Conservation (phyloP, 352 stramenopile genomes). For the Phytophthora boehmeriae region DNA sequence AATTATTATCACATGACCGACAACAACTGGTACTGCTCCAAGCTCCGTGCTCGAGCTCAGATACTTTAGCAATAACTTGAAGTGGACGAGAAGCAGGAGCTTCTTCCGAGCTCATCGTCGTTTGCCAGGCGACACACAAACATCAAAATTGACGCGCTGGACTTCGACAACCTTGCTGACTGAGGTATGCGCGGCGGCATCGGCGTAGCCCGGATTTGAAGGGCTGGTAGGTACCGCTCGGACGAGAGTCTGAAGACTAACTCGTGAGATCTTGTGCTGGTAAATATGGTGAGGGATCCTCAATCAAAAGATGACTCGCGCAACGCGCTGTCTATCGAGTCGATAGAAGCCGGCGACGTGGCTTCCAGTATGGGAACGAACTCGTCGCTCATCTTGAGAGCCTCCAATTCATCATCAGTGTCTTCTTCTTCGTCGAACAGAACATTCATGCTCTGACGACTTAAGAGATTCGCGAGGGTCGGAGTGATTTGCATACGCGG, state of each 20-base stretch:
- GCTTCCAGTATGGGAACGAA: conserved; percentile 66
- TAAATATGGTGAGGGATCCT: conserved; percentile 34
- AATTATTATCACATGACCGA: conserved; percentile 30
- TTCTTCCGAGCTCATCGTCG: conserved; percentile 21
- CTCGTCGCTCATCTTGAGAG: conserved; percentile 45
- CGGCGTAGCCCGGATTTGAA: conserved; percentile 11
- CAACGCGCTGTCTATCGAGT: conserved; percentile 52
- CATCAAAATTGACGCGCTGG: conserved; percentile 37
- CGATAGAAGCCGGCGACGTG: conserved; percentile 37
- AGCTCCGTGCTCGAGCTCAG: conserved; percentile 16
- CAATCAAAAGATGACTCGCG: conserved; percentile 41
- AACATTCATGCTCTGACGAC: conserved; percentile 59
- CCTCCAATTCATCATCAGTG: conserved; percentile 36
- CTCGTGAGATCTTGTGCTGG: conserved; percentile 20
- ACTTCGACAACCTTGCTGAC: conserved; percentile 21
- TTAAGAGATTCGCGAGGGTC: conserved; percentile 49
- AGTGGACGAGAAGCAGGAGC: conserved; percentile 13
- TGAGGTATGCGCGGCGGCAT: conserved; percentile 16
- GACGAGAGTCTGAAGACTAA: conserved; percentile 10
- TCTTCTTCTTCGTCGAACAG: conserved; percentile 66
- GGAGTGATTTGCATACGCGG: conserved; percentile 51
- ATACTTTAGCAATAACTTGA: conserved; percentile 20
- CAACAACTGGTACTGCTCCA: conserved; percentile 24
- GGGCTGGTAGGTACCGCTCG: conserved; percentile 18
- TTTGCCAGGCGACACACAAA: conserved; percentile 32